Evolutionary conservation across 257 asterid genomes (phyloP).

Genomic region (Galeopsis tetrahit): DNA sequence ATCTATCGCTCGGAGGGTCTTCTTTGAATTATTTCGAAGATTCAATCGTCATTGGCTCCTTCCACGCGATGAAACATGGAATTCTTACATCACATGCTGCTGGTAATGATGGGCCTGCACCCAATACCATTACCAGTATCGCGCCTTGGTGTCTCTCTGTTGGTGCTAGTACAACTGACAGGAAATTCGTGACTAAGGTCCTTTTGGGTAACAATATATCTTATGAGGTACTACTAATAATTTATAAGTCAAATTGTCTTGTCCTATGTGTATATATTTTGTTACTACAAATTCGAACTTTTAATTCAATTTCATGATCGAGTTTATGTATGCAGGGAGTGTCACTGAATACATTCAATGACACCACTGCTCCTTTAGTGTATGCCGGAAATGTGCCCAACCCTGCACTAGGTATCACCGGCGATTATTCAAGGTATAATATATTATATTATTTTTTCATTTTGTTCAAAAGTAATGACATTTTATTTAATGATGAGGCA

Average conservation of each 20-base stretch:
- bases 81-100: conserved; percentile 47
- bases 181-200: conserved; percentile 42
- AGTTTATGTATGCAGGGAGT: conserved; percentile 32
- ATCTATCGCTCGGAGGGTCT: conserved; percentile 46
- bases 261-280: too few species aligned
- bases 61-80: conserved; percentile 52
- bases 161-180: conserved; percentile 49
- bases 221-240: conserved; percentile 32
- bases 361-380: conserved; percentile 34
- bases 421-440: conserved; percentile 48
- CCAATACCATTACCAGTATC: conserved; percentile 30
- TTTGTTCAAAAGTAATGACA: not conserved
- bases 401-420: conserved; percentile 37
- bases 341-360: conserved; percentile 39
- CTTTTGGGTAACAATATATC: conserved; percentile 32
- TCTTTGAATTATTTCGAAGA: conserved; percentile 40
- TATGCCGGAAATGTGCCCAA: conserved; percentile 51
- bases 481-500: too few species aligned
- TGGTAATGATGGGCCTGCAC: conserved; percentile 43
- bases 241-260: too few species aligned
- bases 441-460: too few species aligned
- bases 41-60: conserved; percentile 51
- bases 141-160: conserved; percentile 51
- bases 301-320: too few species aligned
- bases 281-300: too few species aligned